Conservation (phyloP, 805 yeast genomes). For the Sugiyamaella valdiviana region DNA sequence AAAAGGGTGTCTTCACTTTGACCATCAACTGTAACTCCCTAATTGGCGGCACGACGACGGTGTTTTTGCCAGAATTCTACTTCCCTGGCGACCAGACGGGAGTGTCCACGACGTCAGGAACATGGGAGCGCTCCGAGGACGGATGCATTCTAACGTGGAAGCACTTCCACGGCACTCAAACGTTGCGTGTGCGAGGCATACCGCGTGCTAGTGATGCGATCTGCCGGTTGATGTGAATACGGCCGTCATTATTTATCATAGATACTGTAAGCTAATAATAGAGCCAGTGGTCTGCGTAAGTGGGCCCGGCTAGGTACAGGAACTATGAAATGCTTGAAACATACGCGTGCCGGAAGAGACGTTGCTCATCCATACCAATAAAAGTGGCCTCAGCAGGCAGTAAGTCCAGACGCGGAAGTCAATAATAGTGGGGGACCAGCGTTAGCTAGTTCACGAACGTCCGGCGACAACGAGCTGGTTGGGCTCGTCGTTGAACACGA, state of each 20-base stretch:
- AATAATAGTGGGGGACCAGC: too few relatives aligned
- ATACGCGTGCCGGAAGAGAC: too few relatives aligned
- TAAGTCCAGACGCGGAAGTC: too few relatives aligned
- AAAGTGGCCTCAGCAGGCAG: too few relatives aligned
- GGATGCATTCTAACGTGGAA: conserved; percentile 8
- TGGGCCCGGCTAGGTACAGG: too few relatives aligned
- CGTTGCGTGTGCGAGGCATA: conserved; percentile 6
- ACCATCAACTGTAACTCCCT: conserved; percentile 12
- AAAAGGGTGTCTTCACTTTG: conserved; percentile 14
- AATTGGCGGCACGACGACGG: conserved; percentile 41
- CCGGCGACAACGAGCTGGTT: background rate
- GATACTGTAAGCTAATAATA: too few relatives aligned
- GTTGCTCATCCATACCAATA: too few relatives aligned
- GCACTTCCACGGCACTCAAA: conserved; percentile 9
- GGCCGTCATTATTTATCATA: background rate
- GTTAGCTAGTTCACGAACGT: background rate
- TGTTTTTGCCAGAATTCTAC: conserved; percentile 69
- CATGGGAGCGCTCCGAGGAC: conserved; percentile 44
- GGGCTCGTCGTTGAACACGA: conserved; percentile 46
- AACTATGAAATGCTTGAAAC: too few relatives aligned
- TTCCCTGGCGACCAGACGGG: conserved; percentile 46
- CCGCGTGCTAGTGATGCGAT: conserved; percentile 4
- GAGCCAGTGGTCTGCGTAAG: too few relatives aligned
- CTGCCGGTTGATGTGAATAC: conserved; percentile 6
- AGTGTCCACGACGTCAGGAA: conserved; percentile 52